Conservation (phyloP, 2,329 filamentous ascomycete genomes). For the Penicillium italicum region DNA sequence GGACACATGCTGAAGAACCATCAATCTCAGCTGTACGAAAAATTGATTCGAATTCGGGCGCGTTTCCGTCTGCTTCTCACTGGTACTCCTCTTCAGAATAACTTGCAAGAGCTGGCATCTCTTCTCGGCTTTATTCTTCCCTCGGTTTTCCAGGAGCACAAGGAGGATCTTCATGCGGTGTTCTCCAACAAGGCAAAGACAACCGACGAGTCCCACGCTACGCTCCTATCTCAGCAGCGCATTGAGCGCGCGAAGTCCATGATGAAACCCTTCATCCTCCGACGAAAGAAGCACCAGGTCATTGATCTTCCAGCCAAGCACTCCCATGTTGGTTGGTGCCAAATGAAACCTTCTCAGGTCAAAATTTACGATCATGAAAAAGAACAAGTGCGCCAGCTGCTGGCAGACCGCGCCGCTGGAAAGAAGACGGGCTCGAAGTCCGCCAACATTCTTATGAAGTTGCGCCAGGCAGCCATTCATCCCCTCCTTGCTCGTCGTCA, state of each 20-base stretch:
- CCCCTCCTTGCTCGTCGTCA: slow-evolving; percentile 79
- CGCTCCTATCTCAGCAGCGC: slow-evolving; percentile 79
- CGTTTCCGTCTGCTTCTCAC: slow-evolving; percentile 83
- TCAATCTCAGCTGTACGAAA: slow-evolving; percentile 74
- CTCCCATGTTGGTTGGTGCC: slow-evolving; percentile 73
- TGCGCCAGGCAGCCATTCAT: slow-evolving; percentile 89
- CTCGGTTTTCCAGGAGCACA: slow-evolving; percentile 69
- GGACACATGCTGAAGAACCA: slow-evolving; percentile 91
- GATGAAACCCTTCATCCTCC: slow-evolving; percentile 89
- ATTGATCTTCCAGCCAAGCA: slow-evolving; percentile 80
- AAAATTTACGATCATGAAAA: slow-evolving; percentile 70
- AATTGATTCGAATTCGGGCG: slow-evolving; percentile 71
- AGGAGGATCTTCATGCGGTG: slow-evolving; percentile 76
- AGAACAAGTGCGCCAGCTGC: slow-evolving; percentile 57
- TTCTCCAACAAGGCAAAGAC: slow-evolving; percentile 91
- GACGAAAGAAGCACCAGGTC: slow-evolving; percentile 89
- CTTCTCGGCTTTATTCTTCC: slow-evolving; percentile 94
- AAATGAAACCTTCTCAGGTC: slow-evolving; percentile 69
- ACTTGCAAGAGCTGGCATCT: slow-evolving; percentile 84
- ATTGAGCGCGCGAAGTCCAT: slow-evolving; percentile 85
- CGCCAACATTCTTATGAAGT: slow-evolving; percentile 75
- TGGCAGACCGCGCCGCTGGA: slow-evolving; percentile 56
- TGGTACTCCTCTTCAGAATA: slow-evolving; percentile 94
- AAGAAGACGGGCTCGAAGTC: slow-evolving; percentile 54
- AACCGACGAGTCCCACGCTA: slow-evolving; percentile 67